Conservation (phyloP, 2,329 filamentous ascomycete genomes). For the Seiridium unicorne region DNA sequence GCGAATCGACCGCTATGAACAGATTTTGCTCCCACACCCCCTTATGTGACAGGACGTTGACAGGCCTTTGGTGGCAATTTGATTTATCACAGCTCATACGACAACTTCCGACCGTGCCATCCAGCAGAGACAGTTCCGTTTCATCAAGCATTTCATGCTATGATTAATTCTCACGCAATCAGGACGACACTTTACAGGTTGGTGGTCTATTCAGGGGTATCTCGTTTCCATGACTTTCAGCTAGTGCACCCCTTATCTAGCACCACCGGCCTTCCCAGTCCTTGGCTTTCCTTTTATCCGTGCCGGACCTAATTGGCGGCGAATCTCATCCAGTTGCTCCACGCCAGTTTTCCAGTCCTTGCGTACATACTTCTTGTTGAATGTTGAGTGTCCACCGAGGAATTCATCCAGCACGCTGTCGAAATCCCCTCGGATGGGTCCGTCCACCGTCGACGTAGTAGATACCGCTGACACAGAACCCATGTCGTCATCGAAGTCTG, state of each 20-base stretch:
- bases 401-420: conserved; percentile 93
- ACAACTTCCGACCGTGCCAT: too few species aligned
- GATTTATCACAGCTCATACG: too few species aligned
- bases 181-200: too few species aligned
- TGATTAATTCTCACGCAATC: neutral
- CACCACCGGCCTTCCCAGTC: conserved; percentile 14
- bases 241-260: conserved; percentile 7
- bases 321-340: conserved; percentile 87
- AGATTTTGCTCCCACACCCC: too few species aligned
- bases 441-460: conserved; percentile 64
- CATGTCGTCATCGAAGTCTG: conserved; percentile 40
- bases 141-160: neutral
- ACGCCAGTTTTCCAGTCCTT: conserved; percentile 81
- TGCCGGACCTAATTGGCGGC: conserved; percentile 75
- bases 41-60: too few species aligned
- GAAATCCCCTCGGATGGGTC: conserved; percentile 74
- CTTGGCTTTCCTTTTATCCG: conserved; percentile 43
- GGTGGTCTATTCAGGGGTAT: neutral
- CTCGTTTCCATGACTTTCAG: neutral
- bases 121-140: too few species aligned
- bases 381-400: conserved; percentile 69
- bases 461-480: conserved; percentile 61
- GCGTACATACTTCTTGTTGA: conserved; percentile 73
- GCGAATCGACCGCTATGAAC: too few species aligned
- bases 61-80: too few species aligned